phyloP scores from a whole-genome alignment of 305 asterid genomes.

The Fraxinus dipetala region DNA sequence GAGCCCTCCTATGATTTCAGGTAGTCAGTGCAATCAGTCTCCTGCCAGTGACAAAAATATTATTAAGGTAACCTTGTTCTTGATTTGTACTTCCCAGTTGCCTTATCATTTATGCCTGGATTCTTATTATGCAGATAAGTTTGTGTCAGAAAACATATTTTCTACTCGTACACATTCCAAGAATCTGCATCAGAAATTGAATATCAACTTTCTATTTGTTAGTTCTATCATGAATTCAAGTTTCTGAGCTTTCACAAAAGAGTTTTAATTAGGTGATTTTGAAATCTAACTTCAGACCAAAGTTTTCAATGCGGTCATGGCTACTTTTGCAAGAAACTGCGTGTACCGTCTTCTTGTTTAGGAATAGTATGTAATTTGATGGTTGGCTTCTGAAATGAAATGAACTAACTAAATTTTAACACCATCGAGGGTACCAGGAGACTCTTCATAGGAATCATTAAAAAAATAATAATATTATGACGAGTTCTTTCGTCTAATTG shows the following conservation, averaged over 20 bases:
- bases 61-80: slow-evolving; percentile 50
- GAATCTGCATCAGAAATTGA: background rate
- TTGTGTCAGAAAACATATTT: background rate
- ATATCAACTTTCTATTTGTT: slow-evolving; percentile 8
- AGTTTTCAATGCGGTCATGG: slow-evolving; percentile 7
- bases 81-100: slow-evolving; percentile 16
- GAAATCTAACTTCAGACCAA: slow-evolving; percentile 1
- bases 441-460: background rate
- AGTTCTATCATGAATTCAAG: slow-evolving; percentile 12
- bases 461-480: background rate
- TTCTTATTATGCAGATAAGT: background rate
- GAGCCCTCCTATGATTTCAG: slow-evolving; percentile 45
- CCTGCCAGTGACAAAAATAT: slow-evolving; percentile 37
- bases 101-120: slow-evolving; percentile 13
- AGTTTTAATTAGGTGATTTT: background rate
- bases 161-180: background rate
- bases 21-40: slow-evolving; percentile 45
- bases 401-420: background rate
- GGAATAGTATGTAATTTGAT: background rate
- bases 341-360: background rate
- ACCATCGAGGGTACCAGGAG: background rate
- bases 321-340: background rate
- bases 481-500: background rate
- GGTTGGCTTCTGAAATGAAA: background rate
- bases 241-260: slow-evolving; percentile 1